Evolutionary conservation across 2,329 filamentous ascomycete species (phyloP).

Genomic region (Plectosphaerella plurivora): DNA sequence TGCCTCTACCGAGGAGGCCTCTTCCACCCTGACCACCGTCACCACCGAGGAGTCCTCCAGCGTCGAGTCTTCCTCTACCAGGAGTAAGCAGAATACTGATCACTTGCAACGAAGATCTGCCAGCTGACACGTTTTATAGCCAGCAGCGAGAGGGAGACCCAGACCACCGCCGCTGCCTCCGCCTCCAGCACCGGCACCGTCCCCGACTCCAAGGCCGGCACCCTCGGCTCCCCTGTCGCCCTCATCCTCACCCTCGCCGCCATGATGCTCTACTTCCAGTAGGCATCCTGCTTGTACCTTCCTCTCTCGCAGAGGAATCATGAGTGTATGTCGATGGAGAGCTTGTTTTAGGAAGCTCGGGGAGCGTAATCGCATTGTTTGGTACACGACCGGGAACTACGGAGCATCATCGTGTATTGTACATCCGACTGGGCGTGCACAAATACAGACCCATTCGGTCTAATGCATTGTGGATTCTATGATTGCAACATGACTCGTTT

Average conservation of each 20-base stretch:
- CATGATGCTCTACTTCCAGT: conserved; percentile 37
- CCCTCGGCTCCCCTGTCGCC: conserved; percentile 32
- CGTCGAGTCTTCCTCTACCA: conserved; percentile 11
- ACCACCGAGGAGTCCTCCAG: conserved; percentile 2
- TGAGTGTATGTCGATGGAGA: too few relatives aligned
- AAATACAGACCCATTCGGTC: conserved; percentile 3
- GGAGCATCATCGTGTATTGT: conserved; percentile 5
- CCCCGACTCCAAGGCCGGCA: conserved; percentile 15
- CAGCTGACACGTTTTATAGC: too few relatives aligned
- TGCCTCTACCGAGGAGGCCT: conserved; percentile 5
- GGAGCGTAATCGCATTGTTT: not conserved
- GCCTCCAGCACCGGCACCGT: conserved; percentile 28
- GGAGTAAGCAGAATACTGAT: conserved; percentile 11
- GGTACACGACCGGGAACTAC: conserved; percentile 10
- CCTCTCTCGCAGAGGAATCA: too few relatives aligned
- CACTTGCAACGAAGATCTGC: not conserved
- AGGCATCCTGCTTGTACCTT: conserved; percentile 10
- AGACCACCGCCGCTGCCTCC: conserved; percentile 10
- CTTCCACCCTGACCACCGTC: conserved; percentile 7
- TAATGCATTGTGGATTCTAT: conserved; percentile 2
- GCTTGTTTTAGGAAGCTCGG: too few relatives aligned
- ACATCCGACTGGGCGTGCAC: conserved; percentile 4
- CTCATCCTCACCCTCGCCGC: conserved; percentile 32
- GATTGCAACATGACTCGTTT: not conserved
- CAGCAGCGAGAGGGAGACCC: too few relatives aligned